Evolutionary conservation across 768 basidiomycete species (phyloP), one percentile per base, ranked within the genome.

Genomic region (Termitomyces sp.): DNA sequence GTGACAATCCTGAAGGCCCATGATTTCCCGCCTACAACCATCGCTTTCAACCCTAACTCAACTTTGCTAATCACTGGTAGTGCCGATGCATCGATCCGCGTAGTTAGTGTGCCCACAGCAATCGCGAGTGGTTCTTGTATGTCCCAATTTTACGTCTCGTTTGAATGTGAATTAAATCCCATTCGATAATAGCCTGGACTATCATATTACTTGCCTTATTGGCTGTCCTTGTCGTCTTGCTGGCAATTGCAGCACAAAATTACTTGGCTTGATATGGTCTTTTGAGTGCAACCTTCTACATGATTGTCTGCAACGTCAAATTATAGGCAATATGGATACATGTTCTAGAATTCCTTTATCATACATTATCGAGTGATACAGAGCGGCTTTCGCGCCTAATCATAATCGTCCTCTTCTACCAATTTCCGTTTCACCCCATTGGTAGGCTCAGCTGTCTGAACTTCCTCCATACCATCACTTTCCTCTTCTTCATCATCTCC

Each of bases 1-100:
- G 71, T 92, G 30, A 85, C 85, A 19, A 97, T 99, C 58, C 75
- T 98, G 55, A 91, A 90, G 70, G 90, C 97, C 0, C 96, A 98
- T 69, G 93, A 95, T 57, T 93, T 98, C 68, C 90, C 97, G 4
- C 83, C 91, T 5, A 98, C 97, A 1, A 84, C 89, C 4, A 71
- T 99, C 53, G 82, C 81, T 56, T 99, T 99, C 77, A 96, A 88
- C 66, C 87, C 93, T 1, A 76, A 83, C 6, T 85, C 87, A 12
- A 82, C 77, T n/a, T 60, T 95, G 12, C 77, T 99, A 3, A 81
- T 95, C 19, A 92, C 92, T 5, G 95, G 90, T 17, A 93, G 93
- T 62, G 89, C 91, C 8, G 96, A 98, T 71, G 93, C 90, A 67
- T 83, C 88, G 2, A 73, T 98, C 19, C 82, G 95, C 28, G 74